Percentiles rank a stretch among this genome's conserved stretches.
phyloP scores from a whole-genome alignment of 306 rosid species.

The Castanospermum australe region DNA sequence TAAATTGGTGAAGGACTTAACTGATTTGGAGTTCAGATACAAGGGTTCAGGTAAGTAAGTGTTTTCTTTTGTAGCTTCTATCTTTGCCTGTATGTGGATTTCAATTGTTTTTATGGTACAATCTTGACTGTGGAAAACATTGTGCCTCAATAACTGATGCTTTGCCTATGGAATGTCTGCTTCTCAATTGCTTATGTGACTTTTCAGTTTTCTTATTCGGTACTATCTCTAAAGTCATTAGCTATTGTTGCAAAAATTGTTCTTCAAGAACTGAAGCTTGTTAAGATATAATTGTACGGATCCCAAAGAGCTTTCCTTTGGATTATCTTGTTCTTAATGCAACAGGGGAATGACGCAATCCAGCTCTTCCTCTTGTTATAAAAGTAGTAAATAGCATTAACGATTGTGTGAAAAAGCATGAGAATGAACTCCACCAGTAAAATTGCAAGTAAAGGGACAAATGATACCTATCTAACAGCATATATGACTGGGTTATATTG shows the following conservation, averaged over 20 bases:
- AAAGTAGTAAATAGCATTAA: neutral
- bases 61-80: neutral
- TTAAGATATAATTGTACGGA: neutral
- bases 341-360: neutral
- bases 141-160: neutral
- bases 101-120: neutral
- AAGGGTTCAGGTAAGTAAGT: slow-evolving; percentile 40
- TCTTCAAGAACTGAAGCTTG: neutral
- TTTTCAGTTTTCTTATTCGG: neutral
- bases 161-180: neutral
- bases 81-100: neutral
- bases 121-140: neutral
- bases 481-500: neutral
- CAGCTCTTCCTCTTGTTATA: neutral
- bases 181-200: neutral
- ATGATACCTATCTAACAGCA: neutral
- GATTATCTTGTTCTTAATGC: neutral
- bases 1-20: slow-evolving; percentile 50
- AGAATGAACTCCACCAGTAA: neutral
- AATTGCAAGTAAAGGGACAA: neutral
- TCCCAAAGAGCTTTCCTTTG: neutral
- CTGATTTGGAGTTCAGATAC: slow-evolving; percentile 32
- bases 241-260: neutral
- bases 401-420: neutral
- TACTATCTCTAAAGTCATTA: neutral